A percentile compares a stretch with the other conserved stretches of the same genome.
Evolutionary conservation across 129 eudicot genomes (phyloP).

Genomic region (Escallonia herrerae): DNA sequence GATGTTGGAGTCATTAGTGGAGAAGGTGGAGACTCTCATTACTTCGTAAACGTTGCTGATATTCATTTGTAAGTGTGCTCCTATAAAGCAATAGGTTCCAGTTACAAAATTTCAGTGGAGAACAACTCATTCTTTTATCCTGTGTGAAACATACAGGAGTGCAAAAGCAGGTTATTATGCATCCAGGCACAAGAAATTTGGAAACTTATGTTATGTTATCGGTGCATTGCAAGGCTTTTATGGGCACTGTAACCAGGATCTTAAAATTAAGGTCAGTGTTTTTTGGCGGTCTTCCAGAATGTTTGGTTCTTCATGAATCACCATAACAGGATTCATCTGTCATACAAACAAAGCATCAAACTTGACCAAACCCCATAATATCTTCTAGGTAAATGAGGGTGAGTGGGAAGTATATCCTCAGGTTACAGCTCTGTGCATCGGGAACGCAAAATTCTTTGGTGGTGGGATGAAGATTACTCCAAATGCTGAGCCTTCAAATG

Average conservation of each 20-base stretch:
- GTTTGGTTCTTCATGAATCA: too few species aligned
- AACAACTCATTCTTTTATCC: slow-evolving; percentile 6
- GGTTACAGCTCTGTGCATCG: slow-evolving; percentile 90
- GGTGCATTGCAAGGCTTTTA: slow-evolving; percentile 89
- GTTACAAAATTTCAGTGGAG: neutral
- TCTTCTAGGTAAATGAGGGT: slow-evolving; percentile 71
- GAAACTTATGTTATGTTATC: slow-evolving; percentile 85
- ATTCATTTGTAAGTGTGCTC: slow-evolving; percentile 75
- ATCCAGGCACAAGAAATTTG: slow-evolving; percentile 88
- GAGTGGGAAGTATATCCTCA: slow-evolving; percentile 86
- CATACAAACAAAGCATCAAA: too few species aligned
- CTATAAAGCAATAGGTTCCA: neutral
- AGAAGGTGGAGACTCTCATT: slow-evolving; percentile 72
- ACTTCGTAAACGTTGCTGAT: slow-evolving; percentile 91
- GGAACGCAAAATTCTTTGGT: slow-evolving; percentile 95
- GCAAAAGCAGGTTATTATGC: slow-evolving; percentile 98
- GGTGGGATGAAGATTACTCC: slow-evolving; percentile 99
- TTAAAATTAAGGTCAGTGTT: slow-evolving; percentile 60
- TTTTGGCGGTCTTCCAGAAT: neutral
- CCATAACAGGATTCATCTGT: too few species aligned
- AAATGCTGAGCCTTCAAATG: slow-evolving; percentile 79
- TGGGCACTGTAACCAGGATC: slow-evolving; percentile 71
- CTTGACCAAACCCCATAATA: neutral
- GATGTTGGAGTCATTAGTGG: slow-evolving; percentile 75
- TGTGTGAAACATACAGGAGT: slow-evolving; percentile 50